Base-by-base conservation (phyloP, 441 rosid species). In the Euphorbia corollata region DNA sequence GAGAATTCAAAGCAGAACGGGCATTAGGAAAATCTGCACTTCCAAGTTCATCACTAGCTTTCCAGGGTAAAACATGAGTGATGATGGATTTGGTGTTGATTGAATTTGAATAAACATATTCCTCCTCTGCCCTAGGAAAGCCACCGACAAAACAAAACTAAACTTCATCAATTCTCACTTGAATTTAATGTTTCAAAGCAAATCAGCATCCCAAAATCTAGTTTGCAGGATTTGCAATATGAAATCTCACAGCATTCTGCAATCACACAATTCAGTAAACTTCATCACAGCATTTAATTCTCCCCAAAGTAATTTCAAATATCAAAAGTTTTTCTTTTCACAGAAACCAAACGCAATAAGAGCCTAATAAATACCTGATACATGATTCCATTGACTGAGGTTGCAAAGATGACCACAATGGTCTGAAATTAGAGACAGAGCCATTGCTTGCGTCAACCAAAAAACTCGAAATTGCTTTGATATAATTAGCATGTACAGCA, bases 51-150 rank as follows among this genome's bases (percentile, higher is more conserved):
- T 91, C 43, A 93, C 92, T 2, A 89, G 81, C 80, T 87, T 87
- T 59, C 97, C 97, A 13, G 97, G 96, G 79, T 81, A 82, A 71
- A 93, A 93, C 99, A 93, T 91, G 36, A 93, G 82, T 16, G 99
- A 93, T n/a, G 86, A 84, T 50, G 99, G 97, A 72, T 93, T 93
- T n/a, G 99, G 99, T 0, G 99, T 93, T 9, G 93, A 71, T 48
- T 93, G 95, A 20, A 95, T 89, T 78, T 93, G 89, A 57, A 91
- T 89, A 81, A 87, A 93, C 96, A 93, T 85, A 8, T 79, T 86
- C 82, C 97, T 91, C 81, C 82, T 87, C 85, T 93, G 99, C 85
- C 72, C 96, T 90, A 82, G 63, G 27, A 68, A 71, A 72, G 59
- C 16, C 59, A 73, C 34, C 59, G 50, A 10, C 64, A 48, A 18